phyloP scores from a whole-genome alignment of 164 flowering plant species.

The Nymphaea colorata region DNA sequence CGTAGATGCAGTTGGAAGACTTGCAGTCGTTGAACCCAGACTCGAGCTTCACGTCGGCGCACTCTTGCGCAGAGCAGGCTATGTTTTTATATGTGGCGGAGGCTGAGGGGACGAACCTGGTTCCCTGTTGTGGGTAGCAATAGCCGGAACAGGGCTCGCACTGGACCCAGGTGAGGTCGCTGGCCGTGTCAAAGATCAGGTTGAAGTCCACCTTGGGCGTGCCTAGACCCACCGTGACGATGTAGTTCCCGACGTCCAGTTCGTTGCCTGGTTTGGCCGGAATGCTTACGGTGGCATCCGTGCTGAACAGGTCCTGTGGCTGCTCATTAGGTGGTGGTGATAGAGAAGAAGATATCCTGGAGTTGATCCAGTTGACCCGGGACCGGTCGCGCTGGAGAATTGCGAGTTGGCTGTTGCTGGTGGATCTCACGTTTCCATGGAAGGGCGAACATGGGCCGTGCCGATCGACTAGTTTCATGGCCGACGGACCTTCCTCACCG shows the following conservation, averaged over 20 bases:
- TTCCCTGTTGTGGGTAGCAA: background rate
- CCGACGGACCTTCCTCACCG: background rate
- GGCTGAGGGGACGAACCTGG: background rate
- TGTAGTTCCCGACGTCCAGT: background rate
- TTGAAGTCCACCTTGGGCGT: conserved; percentile 1
- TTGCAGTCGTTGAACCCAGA: background rate
- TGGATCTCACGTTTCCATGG: background rate
- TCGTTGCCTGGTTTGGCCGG: no score
- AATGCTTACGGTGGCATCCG: no score
- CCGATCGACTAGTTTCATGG: conserved; percentile 27
- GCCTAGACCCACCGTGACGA: conserved; percentile 4
- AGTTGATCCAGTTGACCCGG: conserved; percentile 2
- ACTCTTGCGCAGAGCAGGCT: background rate
- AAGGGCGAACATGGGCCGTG: conserved; percentile 41
- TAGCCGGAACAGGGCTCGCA: conserved; percentile 3
- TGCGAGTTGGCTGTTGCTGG: background rate
- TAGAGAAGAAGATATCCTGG: background rate
- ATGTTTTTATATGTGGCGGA: background rate
- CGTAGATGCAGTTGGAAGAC: conserved; percentile 1
- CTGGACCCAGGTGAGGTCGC: conserved; percentile 5
- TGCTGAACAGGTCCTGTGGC: no score
- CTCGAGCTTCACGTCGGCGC: background rate
- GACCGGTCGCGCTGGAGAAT: conserved; percentile 7
- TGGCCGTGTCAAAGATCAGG: conserved; percentile 4
- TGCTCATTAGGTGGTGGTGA: no score